phyloP scores from a whole-genome alignment of 2,329 filamentous ascomycete species.

The Elsinoe fawcettii region DNA sequence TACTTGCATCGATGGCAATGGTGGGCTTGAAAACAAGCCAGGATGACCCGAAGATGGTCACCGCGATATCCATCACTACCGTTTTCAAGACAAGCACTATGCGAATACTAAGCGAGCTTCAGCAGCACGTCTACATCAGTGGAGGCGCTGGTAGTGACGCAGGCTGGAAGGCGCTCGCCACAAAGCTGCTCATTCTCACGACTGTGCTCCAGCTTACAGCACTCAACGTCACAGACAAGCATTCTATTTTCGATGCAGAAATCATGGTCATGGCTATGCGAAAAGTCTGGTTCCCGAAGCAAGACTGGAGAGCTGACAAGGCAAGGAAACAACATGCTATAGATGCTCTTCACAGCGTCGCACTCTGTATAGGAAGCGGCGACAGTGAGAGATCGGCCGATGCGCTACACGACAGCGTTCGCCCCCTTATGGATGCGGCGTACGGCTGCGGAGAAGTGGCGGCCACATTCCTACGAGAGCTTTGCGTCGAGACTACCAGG shows the following conservation, averaged over 20 bases:
- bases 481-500: neutral
- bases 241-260: neutral
- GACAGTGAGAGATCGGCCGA: neutral
- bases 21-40: neutral
- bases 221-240: neutral
- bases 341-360: neutral
- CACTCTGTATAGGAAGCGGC: neutral
- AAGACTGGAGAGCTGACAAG: neutral
- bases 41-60: neutral
- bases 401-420: neutral
- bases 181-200: neutral
- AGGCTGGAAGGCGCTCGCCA: slow-evolving; percentile 1
- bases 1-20: neutral
- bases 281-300: neutral
- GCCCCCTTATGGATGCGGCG: slow-evolving; percentile 4
- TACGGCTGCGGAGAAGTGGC: neutral
- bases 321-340: neutral
- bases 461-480: neutral
- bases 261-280: neutral
- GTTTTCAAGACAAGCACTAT: neutral
- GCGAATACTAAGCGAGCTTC: neutral
- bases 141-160: neutral
- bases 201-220: neutral
- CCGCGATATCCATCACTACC: neutral
- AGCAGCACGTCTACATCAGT: neutral